Base-by-base conservation (phyloP, 305 asterid genomes). In the Plantago coronopus region DNA sequence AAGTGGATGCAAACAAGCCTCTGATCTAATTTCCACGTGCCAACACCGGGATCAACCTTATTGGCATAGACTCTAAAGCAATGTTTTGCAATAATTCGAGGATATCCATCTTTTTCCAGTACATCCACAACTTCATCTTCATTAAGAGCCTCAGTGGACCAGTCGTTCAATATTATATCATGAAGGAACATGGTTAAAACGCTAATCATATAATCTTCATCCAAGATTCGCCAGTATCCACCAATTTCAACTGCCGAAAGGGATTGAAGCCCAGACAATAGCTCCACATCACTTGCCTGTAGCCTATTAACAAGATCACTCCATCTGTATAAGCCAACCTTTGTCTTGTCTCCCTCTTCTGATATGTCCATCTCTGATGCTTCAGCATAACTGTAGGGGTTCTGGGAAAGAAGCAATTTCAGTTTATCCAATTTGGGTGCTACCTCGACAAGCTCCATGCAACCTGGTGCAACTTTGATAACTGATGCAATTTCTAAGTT, bases 361-460 rank as follows among this genome's bases (percentile, higher is more conserved):
- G 66, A 63, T 42, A 71, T 69, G 59, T 83, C 87, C 86, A 76
- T 81, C 69, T 81, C 83, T 17, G 82, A 76, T 53, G 72, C 74
- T 17, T 91, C 96, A 45, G 59, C 55, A 25, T 75, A 77, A 62
- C 72, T 62, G 77, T 81, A 91, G 20, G 90, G 95, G 51, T 78
- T 86, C 77, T 78, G 82, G 25, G 88, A 79, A 63, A 91, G 96
- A 64, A 91, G 96, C 44, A 51, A 13, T 69, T 76, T 88, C 20
- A 91, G 96, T 65, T 81, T 82, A 67, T 91, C 98, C 62, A 91
- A 45, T 69, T 76, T 86, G 8, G 98, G 98, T 61, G 96, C 94
- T 56, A 81, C 75, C 83, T 91, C 95, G 19, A 81, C 85, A 23
- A 91, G 79, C 58, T 91, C 98, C 95, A 91, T 82, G 71, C 76